Evolutionary conservation across 2,329 filamentous ascomycete genomes (phyloP).

Genomic region (Coleophoma cylindrospora): DNA sequence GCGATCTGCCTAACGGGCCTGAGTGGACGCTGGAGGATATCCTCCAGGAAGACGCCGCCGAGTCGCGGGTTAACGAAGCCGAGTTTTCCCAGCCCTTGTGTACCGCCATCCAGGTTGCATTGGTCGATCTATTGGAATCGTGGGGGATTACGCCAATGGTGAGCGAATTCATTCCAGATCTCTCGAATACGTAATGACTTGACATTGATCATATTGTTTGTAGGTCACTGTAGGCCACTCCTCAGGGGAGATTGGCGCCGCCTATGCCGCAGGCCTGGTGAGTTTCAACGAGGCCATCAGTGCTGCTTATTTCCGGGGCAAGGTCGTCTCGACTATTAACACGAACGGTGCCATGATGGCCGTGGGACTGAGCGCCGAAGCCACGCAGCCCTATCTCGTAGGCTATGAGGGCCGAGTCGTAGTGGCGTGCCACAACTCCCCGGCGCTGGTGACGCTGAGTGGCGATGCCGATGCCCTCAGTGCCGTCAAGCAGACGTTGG

Average conservation of each 20-base stretch:
- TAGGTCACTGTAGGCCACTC: slow-evolving; percentile 36
- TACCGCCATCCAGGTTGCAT: slow-evolving; percentile 38
- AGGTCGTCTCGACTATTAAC: slow-evolving; percentile 1
- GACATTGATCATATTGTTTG: too few species aligned
- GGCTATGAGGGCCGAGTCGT: slow-evolving; percentile 13
- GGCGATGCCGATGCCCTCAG: slow-evolving; percentile 4
- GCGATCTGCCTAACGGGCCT: neutral
- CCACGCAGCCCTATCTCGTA: slow-evolving; percentile 8
- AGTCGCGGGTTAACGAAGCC: slow-evolving; percentile 23
- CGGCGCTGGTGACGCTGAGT: slow-evolving; percentile 11
- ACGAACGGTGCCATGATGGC: slow-evolving; percentile 23
- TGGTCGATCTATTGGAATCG: slow-evolving; percentile 35
- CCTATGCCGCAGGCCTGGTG: slow-evolving; percentile 31
- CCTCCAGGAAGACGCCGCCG: neutral
- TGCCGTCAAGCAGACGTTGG: neutral
- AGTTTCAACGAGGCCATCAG: slow-evolving; percentile 26
- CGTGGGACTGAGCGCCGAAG: neutral
- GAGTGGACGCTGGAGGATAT: neutral
- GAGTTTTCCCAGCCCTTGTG: slow-evolving; percentile 31
- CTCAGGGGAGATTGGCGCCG: slow-evolving; percentile 39
- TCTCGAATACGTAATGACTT: too few species aligned
- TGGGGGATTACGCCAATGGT: slow-evolving; percentile 34
- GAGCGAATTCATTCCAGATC: too few species aligned
- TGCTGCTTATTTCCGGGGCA: slow-evolving; percentile 35
- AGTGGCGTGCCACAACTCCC: slow-evolving; percentile 21